These are phyloP conservation scores for Fusarium sp. DNA, from an alignment of 2,329 filamentous ascomycete species.

Conservation along the genomic window DNA sequence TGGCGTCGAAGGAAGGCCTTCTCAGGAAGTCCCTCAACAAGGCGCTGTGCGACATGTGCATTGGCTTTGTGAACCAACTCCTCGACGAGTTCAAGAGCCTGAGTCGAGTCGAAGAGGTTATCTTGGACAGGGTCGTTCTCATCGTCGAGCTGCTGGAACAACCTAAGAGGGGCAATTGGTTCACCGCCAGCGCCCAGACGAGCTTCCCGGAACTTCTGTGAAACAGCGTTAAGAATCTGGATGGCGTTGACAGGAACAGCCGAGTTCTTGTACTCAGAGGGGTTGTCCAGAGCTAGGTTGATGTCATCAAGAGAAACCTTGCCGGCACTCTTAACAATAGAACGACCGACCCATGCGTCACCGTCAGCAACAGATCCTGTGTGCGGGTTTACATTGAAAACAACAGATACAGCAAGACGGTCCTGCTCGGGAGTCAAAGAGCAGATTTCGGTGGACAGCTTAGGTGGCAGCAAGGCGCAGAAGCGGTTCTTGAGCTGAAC, in stretches of 20 bases:
- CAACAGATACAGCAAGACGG: conserved; percentile 89
- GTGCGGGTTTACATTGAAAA: conserved; percentile 88
- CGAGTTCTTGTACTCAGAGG: conserved; percentile 71
- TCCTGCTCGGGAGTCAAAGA: conserved; percentile 89
- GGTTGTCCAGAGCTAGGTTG: conserved; percentile 80
- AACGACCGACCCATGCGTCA: conserved; percentile 93
- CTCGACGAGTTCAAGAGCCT: conserved; percentile 92
- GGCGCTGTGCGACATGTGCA: conserved; percentile 85
- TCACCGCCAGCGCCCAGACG: conserved; percentile 84
- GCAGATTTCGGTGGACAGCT: conserved; percentile 87
- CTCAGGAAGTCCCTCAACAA: conserved; percentile 83
- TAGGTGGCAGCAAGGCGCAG: conserved; percentile 88
- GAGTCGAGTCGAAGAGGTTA: conserved; percentile 93
- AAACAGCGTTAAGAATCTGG: conserved; percentile 81
- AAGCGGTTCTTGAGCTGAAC: conserved; percentile 93
- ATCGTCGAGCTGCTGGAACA: conserved; percentile 94
- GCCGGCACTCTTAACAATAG: conserved; percentile 90
- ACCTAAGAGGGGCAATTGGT: conserved; percentile 84
- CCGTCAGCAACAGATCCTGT: conserved; percentile 84
- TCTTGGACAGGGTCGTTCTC: conserved; percentile 97
- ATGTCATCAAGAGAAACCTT: conserved; percentile 89
- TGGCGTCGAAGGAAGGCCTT: conserved; percentile 94
- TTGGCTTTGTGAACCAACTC: conserved; percentile 96
- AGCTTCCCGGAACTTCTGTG: conserved; percentile 90
- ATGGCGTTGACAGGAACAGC: conserved; percentile 80